Percentiles rank a stretch among this genome's conserved stretches.
Evolutionary conservation across 148 eudicot species (phyloP).

Genomic region (Talinum fruticosum): DNA sequence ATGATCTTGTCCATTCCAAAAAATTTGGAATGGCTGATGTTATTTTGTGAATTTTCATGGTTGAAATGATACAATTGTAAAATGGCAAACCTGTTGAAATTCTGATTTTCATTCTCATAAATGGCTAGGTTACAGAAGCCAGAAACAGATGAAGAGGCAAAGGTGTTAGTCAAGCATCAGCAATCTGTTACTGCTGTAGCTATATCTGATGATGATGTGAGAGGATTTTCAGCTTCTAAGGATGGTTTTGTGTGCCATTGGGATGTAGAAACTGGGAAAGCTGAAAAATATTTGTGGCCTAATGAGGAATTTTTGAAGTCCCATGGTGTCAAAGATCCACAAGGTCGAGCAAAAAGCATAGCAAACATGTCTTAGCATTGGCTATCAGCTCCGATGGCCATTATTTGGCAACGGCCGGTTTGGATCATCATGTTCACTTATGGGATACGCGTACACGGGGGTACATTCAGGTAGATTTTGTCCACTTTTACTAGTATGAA

Average conservation of each 20-base stretch:
- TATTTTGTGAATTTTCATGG: background rate
- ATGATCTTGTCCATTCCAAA: background rate
- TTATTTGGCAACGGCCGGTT: constrained; percentile 85
- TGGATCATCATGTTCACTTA: constrained; percentile 91
- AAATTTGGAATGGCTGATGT: background rate
- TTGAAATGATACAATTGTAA: background rate
- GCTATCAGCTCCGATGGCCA: constrained; percentile 89
- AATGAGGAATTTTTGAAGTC: constrained; percentile 60
- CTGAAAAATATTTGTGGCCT: constrained; percentile 83
- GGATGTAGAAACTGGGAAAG: constrained; percentile 82
- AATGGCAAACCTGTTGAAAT: background rate
- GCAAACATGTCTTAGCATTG: constrained; percentile 64
- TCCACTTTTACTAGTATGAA: background rate
- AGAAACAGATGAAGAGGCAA: constrained; percentile 47
- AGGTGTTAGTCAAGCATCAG: constrained; percentile 60
- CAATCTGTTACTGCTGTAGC: constrained; percentile 82
- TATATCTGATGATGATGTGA: constrained; percentile 71
- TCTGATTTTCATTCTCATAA: background rate
- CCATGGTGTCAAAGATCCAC: constrained; percentile 65
- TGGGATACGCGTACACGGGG: constrained; percentile 92
- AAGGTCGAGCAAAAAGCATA: constrained; percentile 72
- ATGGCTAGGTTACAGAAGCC: constrained; percentile 61
- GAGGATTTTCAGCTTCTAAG: constrained; percentile 94
- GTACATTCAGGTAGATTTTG: constrained; percentile 65
- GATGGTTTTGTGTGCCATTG: constrained; percentile 79